Evolutionary conservation across 768 basidiomycete species (phyloP), one percentile per base, ranked within the genome.

Genomic region (Leucosporidium scottii): DNA sequence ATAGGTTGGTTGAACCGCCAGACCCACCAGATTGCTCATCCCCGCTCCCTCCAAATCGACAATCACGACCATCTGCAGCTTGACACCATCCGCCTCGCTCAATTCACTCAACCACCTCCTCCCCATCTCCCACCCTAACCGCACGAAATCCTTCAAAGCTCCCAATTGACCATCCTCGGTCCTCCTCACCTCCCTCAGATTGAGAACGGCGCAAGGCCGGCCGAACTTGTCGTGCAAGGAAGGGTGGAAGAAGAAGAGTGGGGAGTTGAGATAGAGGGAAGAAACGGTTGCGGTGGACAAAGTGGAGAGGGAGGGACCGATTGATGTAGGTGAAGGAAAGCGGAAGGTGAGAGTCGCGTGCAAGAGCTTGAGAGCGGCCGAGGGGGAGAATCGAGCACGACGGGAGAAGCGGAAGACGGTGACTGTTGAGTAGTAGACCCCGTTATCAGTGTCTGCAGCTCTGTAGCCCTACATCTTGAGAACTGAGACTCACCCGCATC

Each of bases 371-470:
- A 67, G 56, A 1, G 73, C 62, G 15, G 56, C 27, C 21, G 64
- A 23, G 21, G 55, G 31, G 25, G 66, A 57, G 59, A 72, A 74
- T 28, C 67, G 71, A 1, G 73, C 69, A 10, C 71, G 64, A 12
- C 74, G 70, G 56, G 66, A 68, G 63, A 75, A 75, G 3, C 74
- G 70, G 58, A 75, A 75, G 9, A 75, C 60, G 30, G 74, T 70
- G 17, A 69, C 74, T 65, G 61, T 34, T 31, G 18, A 28, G 25
- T 31, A 15, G 21, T 39, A 34, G 58, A 56, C 12, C 59, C 59
- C 1, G 1, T 17, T 9, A 48, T 50, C 15, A 47, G 44, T 27
- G 54, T n/a, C 10, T 6, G 27, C 39, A 20, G 56, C 51, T 9
- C 50, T 12, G 36, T 57, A 7, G 28, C 20, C 23, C 17, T 34